Percentiles rank a stretch among this genome's conserved stretches.
Evolutionary conservation across 177 flowering plant genomes (phyloP).

Genomic region (Vitis hybrid): DNA sequence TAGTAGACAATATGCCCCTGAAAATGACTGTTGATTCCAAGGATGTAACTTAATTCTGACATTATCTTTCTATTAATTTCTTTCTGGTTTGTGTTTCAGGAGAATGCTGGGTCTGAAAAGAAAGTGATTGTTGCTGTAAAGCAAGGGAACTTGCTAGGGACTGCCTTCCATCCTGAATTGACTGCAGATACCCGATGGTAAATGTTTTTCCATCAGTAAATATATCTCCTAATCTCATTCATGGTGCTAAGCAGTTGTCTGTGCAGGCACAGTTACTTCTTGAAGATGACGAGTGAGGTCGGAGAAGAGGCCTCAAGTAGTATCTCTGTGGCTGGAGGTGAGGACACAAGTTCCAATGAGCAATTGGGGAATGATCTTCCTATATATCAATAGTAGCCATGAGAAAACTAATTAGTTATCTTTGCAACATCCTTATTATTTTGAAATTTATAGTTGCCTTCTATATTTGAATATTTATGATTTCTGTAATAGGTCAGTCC

Average conservation of each 20-base stretch:
- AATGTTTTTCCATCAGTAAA: background rate
- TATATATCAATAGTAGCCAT: constrained; percentile 33
- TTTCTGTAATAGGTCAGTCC: too few species aligned
- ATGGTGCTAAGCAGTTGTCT: constrained; percentile 4
- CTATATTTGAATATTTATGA: too few species aligned
- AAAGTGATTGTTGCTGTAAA: constrained; percentile 89
- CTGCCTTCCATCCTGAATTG: constrained; percentile 96
- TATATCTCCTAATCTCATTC: background rate
- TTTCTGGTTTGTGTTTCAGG: constrained; percentile 36
- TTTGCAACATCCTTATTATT: background rate
- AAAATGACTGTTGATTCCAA: background rate
- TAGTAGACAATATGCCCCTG: background rate
- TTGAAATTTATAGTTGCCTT: background rate
- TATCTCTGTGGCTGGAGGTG: constrained; percentile 21
- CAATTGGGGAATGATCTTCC: constrained; percentile 52
- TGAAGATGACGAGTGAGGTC: constrained; percentile 59
- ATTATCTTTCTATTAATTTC: background rate
- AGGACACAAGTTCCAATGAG: constrained; percentile 11
- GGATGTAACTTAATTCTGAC: background rate
- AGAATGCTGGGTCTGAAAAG: constrained; percentile 31
- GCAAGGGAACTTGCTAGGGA: constrained; percentile 87
- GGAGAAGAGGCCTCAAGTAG: constrained; percentile 40
- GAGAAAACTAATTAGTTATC: constrained; percentile 2
- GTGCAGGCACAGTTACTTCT: constrained; percentile 82
- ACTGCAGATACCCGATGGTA: constrained; percentile 94